Conservation (phyloP, 345 rosid genomes). For the Dipteronia dyeriana region DNA sequence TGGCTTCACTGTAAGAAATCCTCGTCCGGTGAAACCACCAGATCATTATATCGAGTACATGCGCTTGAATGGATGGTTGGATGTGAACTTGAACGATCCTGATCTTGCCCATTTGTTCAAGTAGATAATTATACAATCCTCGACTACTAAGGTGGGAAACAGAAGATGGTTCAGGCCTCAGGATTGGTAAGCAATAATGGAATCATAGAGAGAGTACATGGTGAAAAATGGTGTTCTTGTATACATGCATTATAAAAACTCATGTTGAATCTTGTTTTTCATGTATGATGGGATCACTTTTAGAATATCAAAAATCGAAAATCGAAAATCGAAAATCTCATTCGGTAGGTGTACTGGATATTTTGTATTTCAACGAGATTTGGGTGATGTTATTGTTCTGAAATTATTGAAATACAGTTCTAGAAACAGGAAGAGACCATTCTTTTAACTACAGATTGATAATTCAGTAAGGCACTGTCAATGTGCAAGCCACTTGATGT, state of each 20-base stretch:
- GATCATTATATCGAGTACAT: conserved; percentile 68
- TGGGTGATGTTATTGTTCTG: too few species aligned
- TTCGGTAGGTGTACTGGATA: neutral
- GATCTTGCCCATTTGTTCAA: conserved; percentile 68
- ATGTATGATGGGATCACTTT: neutral
- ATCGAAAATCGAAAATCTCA: neutral
- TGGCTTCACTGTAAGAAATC: conserved; percentile 50
- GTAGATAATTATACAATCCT: conserved; percentile 19
- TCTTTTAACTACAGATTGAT: too few species aligned
- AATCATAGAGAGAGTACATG: neutral
- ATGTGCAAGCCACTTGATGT: too few species aligned
- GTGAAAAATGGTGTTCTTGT: neutral
- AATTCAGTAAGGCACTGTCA: too few species aligned
- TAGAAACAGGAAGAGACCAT: too few species aligned
- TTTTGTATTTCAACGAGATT: too few species aligned
- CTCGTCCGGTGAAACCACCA: conserved; percentile 56
- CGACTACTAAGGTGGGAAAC: neutral
- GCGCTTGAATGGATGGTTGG: conserved; percentile 66
- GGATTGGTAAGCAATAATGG: neutral
- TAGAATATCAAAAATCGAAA: too few species aligned
- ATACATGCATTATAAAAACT: neutral
- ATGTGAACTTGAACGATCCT: conserved; percentile 75
- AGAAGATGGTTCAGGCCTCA: neutral
- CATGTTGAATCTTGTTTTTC: neutral
- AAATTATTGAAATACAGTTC: too few species aligned